Evolutionary conservation across 2,329 filamentous ascomycete genomes (phyloP), one percentile per base, ranked within the genome.

Genomic region (Colletotrichum sansevieriae): DNA sequence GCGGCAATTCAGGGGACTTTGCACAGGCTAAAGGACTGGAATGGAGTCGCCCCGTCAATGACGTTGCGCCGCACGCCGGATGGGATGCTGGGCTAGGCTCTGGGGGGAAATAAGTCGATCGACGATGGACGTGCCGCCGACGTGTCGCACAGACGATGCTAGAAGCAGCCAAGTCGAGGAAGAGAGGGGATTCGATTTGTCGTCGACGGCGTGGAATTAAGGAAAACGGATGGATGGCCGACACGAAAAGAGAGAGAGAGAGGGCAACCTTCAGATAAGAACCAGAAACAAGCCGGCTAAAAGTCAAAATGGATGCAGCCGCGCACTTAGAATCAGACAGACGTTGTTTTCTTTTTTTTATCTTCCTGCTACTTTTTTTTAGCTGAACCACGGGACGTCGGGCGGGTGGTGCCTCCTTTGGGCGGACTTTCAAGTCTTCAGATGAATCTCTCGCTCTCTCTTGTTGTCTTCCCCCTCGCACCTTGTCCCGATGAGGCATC

Each of bases 1-100:
- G 47, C 37, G 52, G 41, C 43, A 41, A 18, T 51, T 68, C 65
- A 60, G 62, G 65, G 55, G 35, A 68, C 41, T 51, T 47, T 47
- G 55, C 35, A 35, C 55, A 68, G 49, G 65, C 65, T 60, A 65
- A 65, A 68, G 39, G 49, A 10, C 29, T 61, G 65, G 65, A 65
- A 68, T 68, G 65, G 49, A 68, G 62, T 68, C 62, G 63, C 65
- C 62, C 65, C 65, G 65, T 68, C 33, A 65, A 68, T 68, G 65
- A 68, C 65, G 65, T 68, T 68, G 55, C 39, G 61, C 54, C 22
- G 60, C 57, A 66, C 29, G 29, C 29, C 29, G 29, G 29, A 47
- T 51, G 29, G 29, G 29, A 29, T 39, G 37, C 39, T 15, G 52
- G 18, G 41, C 57, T 22, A 46, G 11, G 29, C 29, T 29, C 6